Conservation (phyloP, 2,329 filamentous ascomycete genomes). For the Thelonectria discophora region DNA sequence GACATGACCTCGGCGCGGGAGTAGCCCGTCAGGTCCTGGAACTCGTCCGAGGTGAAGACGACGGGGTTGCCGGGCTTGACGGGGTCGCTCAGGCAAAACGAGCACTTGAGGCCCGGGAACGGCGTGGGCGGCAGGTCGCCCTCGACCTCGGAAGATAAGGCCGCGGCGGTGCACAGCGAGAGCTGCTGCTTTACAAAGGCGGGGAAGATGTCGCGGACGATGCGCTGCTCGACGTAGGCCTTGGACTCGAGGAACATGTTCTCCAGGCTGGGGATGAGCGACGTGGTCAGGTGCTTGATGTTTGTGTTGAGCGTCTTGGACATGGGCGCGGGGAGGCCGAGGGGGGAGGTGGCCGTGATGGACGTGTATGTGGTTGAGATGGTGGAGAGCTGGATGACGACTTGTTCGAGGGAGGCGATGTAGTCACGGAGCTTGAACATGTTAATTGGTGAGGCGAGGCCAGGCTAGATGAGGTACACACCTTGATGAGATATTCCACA, state of each 20-base stretch:
- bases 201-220: constrained; percentile 58
- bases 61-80: constrained; percentile 60
- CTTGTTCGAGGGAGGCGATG: constrained; percentile 53
- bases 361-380: constrained; percentile 56
- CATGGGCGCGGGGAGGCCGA: constrained; percentile 53
- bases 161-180: constrained; percentile 54
- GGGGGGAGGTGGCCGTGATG: constrained; percentile 53
- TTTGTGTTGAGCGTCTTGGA: constrained; percentile 55
- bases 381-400: constrained; percentile 49
- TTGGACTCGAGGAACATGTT: constrained; percentile 54
- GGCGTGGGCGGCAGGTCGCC: constrained; percentile 42
- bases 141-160: constrained; percentile 51
- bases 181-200: constrained; percentile 63
- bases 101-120: constrained; percentile 65
- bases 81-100: constrained; percentile 67
- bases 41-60: constrained; percentile 59
- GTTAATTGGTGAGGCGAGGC: not conserved
- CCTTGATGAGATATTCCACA: constrained; percentile 61
- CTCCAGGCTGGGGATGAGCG: constrained; percentile 57
- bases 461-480: constrained; percentile 37
- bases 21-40: constrained; percentile 62
- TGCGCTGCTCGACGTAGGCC: constrained; percentile 54
- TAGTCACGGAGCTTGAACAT: constrained; percentile 55
- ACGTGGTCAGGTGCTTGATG: constrained; percentile 55
- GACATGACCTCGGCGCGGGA: constrained; percentile 56